phyloP scores from a whole-genome alignment of 2,329 filamentous ascomycete species.

The Septoria petroselini region DNA sequence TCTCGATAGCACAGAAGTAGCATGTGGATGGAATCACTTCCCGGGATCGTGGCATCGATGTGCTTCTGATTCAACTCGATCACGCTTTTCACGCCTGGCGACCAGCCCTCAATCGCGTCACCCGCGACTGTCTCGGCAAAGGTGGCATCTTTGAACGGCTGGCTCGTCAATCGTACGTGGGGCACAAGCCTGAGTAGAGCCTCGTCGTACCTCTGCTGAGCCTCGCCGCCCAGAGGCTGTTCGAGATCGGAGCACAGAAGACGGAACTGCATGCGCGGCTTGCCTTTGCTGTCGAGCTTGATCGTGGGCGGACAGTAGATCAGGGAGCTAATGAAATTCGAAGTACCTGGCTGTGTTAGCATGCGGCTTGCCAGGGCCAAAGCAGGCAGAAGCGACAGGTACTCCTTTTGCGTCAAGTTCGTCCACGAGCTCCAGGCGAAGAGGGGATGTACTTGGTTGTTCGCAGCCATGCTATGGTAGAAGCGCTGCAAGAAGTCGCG shows the following conservation, averaged over 20 bases:
- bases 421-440: slow-evolving; percentile 4
- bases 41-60: neutral
- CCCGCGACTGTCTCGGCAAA: neutral
- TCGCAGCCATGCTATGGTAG: neutral
- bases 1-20: neutral
- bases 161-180: neutral
- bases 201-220: slow-evolving; percentile 4
- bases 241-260: neutral
- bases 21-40: neutral
- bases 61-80: neutral
- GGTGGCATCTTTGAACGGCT: neutral
- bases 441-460: slow-evolving; percentile 1
- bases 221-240: neutral
- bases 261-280: neutral
- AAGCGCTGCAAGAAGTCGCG: no score
- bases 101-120: neutral
- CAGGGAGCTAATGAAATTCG: slow-evolving; percentile 8
- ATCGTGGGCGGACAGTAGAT: slow-evolving; percentile 7
- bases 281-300: neutral
- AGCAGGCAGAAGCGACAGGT: slow-evolving; percentile 5
- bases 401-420: neutral
- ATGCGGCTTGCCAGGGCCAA: slow-evolving; percentile 1
- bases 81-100: slow-evolving; percentile 1
- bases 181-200: neutral
- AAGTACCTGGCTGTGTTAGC: neutral